phyloP scores from a whole-genome alignment of 2,329 filamentous ascomycete genomes.

The Pseudogymnoascus sp. region DNA sequence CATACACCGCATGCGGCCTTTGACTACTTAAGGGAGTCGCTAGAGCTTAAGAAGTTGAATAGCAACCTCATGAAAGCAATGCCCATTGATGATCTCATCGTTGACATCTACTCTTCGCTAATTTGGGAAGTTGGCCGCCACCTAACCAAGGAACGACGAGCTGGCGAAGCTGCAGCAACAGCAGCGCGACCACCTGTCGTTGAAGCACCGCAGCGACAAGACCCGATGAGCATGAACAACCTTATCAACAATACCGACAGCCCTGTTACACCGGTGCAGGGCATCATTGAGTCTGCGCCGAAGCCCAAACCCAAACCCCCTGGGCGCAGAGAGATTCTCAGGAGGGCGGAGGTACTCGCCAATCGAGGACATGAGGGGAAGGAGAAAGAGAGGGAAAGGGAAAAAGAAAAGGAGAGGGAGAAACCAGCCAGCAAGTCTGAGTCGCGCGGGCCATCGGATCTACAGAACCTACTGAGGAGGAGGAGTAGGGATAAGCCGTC shows the following conservation, averaged over 20 bases:
- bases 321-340: constrained; percentile 40
- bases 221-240: constrained; percentile 26
- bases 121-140: constrained; percentile 54
- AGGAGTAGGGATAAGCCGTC: not conserved
- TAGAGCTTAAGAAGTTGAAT: constrained; percentile 72
- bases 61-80: constrained; percentile 77
- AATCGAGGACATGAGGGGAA: constrained; percentile 12
- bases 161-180: constrained; percentile 23
- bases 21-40: constrained; percentile 55
- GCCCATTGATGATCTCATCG: constrained; percentile 86
- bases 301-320: constrained; percentile 34
- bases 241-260: constrained; percentile 26
- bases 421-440: constrained; percentile 6
- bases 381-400: constrained; percentile 10
- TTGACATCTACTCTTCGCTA: constrained; percentile 75
- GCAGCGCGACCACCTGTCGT: not conserved
- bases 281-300: constrained; percentile 22
- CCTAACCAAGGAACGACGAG: constrained; percentile 37
- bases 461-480: not conserved
- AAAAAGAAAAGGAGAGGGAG: constrained; percentile 21
- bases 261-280: not conserved
- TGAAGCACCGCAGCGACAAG: constrained; percentile 11
- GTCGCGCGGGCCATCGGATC: not conserved
- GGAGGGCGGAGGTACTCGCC: constrained; percentile 45
- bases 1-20: constrained; percentile 40